Evolutionary conservation across 1,139 yeast species (phyloP), one percentile per base, ranked within the genome.

Genomic region (Arxiozyma slooffiae): DNA sequence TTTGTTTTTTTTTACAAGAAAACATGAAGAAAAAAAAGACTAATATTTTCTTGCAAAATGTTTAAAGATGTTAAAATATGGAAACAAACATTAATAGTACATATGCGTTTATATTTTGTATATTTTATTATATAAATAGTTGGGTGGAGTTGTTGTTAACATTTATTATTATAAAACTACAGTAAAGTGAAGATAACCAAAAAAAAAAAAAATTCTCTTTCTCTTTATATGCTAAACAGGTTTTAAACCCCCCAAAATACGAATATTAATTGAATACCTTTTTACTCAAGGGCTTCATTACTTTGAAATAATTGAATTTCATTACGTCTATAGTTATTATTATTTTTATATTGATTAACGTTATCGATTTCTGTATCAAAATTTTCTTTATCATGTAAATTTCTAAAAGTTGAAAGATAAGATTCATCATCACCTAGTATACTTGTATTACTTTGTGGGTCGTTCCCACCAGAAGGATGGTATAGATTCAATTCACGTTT

Each of bases 351-450:
- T 38, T 14, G 16, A 7, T 8, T 7, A 38, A 14, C 21, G 21
- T 20, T n/a, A 7, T 30, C 36, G 2, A 30, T 8, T 9, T 30
- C 45, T 16, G 30, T 34, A 7, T 26, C 45, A 30, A 42, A 42
- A 34, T 42, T 42, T 34, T 42, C 45, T 42, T 42, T 30, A 16
- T 42, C 45, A 14, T 30, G 21, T 42, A 39, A 24, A 46, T 55
- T 57, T 47, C 52, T 54, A 39, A 58, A 50, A 42, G 52, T 57
- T 38, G 53, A 54, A 34, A 59, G 48, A 44, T 61, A 60, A 18
- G 66, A 62, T 9, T 50, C 47, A 40, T 61, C 66, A 48, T 62
- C 66, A 24, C 63, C 64, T n/a, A 55, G 51, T n/a, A 63, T 60
- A 48, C 65, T 61, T 21, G 53, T 51, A 47, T 56, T 60, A 47